A percentile compares a stretch with the other conserved stretches of the same genome.
Evolutionary conservation across 352 stramenopile species (phyloP).

Genomic region (Thalassiosira gravida): DNA sequence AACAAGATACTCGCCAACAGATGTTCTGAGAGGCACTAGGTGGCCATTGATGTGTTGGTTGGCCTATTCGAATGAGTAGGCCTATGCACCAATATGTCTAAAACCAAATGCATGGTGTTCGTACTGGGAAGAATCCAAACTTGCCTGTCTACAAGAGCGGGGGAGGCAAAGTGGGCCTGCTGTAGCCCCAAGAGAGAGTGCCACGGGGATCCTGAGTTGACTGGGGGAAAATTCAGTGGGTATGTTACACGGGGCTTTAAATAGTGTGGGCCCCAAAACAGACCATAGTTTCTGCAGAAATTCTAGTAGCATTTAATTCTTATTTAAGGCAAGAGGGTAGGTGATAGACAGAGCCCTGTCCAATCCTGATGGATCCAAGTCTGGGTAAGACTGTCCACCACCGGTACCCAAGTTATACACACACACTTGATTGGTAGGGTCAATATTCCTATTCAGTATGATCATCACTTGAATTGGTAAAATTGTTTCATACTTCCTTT

Average conservation of each 20-base stretch:
- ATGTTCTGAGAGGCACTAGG: too few relatives aligned
- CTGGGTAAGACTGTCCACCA: background rate
- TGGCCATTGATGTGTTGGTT: too few relatives aligned
- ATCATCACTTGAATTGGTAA: too few relatives aligned
- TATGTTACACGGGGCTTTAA: background rate
- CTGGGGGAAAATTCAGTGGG: background rate
- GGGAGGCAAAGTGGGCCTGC: background rate
- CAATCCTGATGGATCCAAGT: background rate
- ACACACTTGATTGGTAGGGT: too few relatives aligned
- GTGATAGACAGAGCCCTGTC: background rate
- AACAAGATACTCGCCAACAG: too few relatives aligned
- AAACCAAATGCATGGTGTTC: too few relatives aligned
- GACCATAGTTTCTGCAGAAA: background rate
- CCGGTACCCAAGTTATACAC: background rate
- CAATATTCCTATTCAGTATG: too few relatives aligned
- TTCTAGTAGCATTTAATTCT: constrained; percentile 1
- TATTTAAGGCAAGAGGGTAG: background rate
- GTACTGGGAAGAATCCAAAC: too few relatives aligned
- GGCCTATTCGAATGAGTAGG: too few relatives aligned
- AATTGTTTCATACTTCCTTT: too few relatives aligned
- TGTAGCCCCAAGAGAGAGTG: background rate
- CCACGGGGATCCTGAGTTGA: background rate
- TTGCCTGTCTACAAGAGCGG: too few relatives aligned
- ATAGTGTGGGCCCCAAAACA: background rate
- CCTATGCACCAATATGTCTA: too few relatives aligned